Evolutionary conservation across 2,329 filamentous ascomycete genomes (phyloP).

Genomic region (Fusarium sp.): DNA sequence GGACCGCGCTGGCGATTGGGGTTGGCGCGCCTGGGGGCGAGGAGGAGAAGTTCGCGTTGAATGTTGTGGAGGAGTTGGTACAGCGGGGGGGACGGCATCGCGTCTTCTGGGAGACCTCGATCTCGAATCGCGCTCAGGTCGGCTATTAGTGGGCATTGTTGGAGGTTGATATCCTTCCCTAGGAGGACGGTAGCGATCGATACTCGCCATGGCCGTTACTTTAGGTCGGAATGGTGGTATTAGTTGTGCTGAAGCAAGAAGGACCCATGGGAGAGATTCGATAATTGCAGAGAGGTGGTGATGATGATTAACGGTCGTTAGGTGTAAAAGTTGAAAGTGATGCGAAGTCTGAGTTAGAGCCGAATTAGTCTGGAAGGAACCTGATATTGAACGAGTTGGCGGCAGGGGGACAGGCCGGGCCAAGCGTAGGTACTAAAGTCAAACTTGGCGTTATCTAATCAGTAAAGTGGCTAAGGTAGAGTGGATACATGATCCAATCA

Average conservation of each 20-base stretch:
- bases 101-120: constrained; percentile 63
- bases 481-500: constrained; percentile 40
- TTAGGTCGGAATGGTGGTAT: constrained; percentile 46
- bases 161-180: constrained; percentile 70
- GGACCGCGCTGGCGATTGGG: constrained; percentile 59
- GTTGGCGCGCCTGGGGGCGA: constrained; percentile 58
- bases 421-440: constrained; percentile 18
- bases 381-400: constrained; percentile 44
- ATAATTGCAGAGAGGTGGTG: constrained; percentile 22
- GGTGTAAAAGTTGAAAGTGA: constrained; percentile 24
- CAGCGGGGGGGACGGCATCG: constrained; percentile 68
- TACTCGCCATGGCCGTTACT: constrained; percentile 64
- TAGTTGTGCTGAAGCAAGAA: constrained; percentile 26
- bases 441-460: constrained; percentile 46
- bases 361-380: constrained; percentile 33
- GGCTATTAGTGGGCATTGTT: constrained; percentile 55
- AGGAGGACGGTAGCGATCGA: constrained; percentile 69
- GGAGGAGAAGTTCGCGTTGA: constrained; percentile 68
- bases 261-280: constrained; percentile 44
- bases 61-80: constrained; percentile 70
- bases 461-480: constrained; percentile 2
- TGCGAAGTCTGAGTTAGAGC: constrained; percentile 24
- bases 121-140: constrained; percentile 60
- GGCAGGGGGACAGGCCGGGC: constrained; percentile 27
- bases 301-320: constrained; percentile 22